Base-by-base conservation (phyloP, 805 yeast genomes). In the Wickerhamomyces ciferrii region DNA sequence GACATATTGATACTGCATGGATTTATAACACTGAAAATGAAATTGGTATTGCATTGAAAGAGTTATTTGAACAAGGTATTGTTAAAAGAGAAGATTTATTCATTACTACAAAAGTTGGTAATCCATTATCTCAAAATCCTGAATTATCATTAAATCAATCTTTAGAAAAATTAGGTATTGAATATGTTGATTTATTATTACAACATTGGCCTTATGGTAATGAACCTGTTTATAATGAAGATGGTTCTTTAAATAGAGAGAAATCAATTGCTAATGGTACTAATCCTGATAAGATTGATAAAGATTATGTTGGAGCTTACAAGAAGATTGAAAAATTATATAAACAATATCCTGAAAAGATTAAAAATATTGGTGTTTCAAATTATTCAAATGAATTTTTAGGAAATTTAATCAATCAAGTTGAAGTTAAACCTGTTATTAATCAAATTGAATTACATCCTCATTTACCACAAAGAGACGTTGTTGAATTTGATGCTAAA, bases 1-100 rank as follows among this genome's bases (percentile, higher is more conserved):
- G 83, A 50, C 88, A 82, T 60, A 81, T 86, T 53, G 95, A 86
- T 62, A 79, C 90, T 10, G 94, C 94, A 3, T 78, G 78, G 60
- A 71, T 74, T 49, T 87, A 87, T 61, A 76, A 76, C 2, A 83
- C 83, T 59, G 96, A 87, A 62, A 70, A 63, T 17, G 81, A 76
- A 51, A 83, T 84, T n/a, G 84, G 86, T 5, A 57, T 63, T 43
- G 77, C 75, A 10, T 59, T 73, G 35, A 72, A 69, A 47, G 79
- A 76, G 36, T 57, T 79, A 32, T 79, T 81, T 15, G 51, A 48
- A 3, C 43, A 46, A n/a, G 60, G 59, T 3, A 52, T 44, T 11
- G 67, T 81, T 21, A 75, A 75, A 44, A 74, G 90, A 56, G 74
- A 73, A 41, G 84, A 84, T 24, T 54, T 87, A 18, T 86, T 83